Conservation (phyloP, 2,329 filamentous ascomycete species). For the Calonectria honghensis region DNA sequence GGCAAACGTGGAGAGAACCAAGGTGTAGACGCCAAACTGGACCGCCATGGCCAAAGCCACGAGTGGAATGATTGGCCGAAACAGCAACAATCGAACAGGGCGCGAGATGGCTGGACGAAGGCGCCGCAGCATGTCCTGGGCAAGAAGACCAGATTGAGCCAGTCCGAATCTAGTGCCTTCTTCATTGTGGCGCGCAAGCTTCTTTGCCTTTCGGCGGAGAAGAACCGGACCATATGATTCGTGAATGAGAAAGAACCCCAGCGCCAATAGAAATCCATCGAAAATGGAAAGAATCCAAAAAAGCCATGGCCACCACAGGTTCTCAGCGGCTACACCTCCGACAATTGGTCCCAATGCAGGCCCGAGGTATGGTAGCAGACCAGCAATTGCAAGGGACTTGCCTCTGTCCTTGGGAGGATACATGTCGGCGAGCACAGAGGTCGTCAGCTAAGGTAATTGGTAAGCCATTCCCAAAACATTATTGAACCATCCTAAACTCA, state of each 20-base stretch:
- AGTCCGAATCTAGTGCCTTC: neutral
- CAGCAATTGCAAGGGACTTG: constrained; percentile 59
- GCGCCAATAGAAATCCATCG: constrained; percentile 72
- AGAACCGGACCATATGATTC: constrained; percentile 80
- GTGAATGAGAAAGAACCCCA: constrained; percentile 69
- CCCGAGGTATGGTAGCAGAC: constrained; percentile 66
- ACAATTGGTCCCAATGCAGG: constrained; percentile 81
- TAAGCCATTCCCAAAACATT: neutral
- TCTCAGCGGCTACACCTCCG: constrained; percentile 78
- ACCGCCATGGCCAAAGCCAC: constrained; percentile 67
- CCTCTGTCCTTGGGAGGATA: constrained; percentile 60
- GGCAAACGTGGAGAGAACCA: constrained; percentile 73
- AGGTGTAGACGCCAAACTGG: constrained; percentile 70
- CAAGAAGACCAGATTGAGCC: neutral
- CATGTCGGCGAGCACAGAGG: constrained; percentile 61
- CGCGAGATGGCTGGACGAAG: constrained; percentile 4
- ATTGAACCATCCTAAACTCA: constrained; percentile 37
- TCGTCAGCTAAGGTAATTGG: constrained; percentile 53
- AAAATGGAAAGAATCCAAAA: constrained; percentile 79
- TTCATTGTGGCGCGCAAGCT: neutral
- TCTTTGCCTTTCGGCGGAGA: constrained; percentile 58
- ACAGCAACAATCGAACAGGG: constrained; percentile 56
- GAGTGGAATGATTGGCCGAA: constrained; percentile 68
- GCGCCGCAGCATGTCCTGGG: neutral
- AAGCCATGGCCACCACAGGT: constrained; percentile 80